Evolutionary conservation across 2,329 filamentous ascomycete genomes (phyloP).

Genomic region (Chaetomiaceae sp.): DNA sequence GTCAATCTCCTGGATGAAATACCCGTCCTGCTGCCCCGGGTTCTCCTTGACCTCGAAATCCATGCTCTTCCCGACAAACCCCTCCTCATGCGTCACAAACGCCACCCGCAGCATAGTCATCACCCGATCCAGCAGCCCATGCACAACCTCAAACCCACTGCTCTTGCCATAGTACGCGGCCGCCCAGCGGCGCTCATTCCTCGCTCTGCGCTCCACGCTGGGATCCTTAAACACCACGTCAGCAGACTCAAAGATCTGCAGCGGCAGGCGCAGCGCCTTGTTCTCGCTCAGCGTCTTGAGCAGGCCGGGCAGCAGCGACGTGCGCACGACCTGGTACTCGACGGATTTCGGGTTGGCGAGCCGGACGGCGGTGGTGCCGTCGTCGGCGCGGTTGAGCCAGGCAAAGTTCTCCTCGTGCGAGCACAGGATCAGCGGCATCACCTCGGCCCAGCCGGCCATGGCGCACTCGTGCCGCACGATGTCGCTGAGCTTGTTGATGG

Average conservation of each 20-base stretch:
- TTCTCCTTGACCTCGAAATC: slow-evolving; percentile 49
- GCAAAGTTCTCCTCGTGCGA: slow-evolving; percentile 97
- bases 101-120: slow-evolving; percentile 84
- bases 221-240: slow-evolving; percentile 91
- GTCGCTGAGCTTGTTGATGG: slow-evolving; percentile 90
- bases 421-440: slow-evolving; percentile 92
- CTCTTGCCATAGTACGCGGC: slow-evolving; percentile 93
- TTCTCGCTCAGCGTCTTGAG: slow-evolving; percentile 94
- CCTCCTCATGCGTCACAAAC: slow-evolving; percentile 73
- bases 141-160: slow-evolving; percentile 90
- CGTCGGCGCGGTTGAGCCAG: slow-evolving; percentile 86
- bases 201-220: slow-evolving; percentile 67
- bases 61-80: slow-evolving; percentile 45
- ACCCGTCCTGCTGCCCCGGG: slow-evolving; percentile 59
- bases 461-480: slow-evolving; percentile 84
- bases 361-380: slow-evolving; percentile 73
- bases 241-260: slow-evolving; percentile 87
- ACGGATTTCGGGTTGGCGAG: slow-evolving; percentile 89
- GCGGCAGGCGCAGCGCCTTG: slow-evolving; percentile 78
- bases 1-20: slow-evolving; percentile 92
- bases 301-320: slow-evolving; percentile 76
- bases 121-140: slow-evolving; percentile 85
- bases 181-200: slow-evolving; percentile 94
- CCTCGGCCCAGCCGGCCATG: slow-evolving; percentile 94
- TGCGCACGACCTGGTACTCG: slow-evolving; percentile 91